Evolutionary conservation across 768 basidiomycete species (phyloP).

Genomic region (Serendipita sp.): DNA sequence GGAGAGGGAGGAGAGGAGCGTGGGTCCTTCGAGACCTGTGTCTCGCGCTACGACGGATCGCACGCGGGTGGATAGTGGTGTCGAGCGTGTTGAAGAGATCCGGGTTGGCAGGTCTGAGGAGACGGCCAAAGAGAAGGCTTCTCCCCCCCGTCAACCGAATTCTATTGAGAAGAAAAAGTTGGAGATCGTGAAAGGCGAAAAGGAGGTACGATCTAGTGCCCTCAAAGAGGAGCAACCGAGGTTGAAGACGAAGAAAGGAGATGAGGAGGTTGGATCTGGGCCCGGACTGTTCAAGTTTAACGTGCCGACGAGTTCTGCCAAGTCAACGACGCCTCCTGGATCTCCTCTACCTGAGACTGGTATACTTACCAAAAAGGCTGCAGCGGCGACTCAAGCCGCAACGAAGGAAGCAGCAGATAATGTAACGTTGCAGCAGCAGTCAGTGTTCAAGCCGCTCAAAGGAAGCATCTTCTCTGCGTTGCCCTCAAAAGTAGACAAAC

Average conservation of each 20-base stretch:
- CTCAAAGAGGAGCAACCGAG: not conserved
- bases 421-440: not conserved
- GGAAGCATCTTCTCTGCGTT: not conserved
- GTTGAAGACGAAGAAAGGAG: not conserved
- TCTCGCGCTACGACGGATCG: not conserved
- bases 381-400: not conserved
- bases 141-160: not conserved
- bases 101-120: not conserved
- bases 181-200: not conserved
- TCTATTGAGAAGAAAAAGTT: not conserved
- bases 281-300: not conserved
- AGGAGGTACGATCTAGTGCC: not conserved
- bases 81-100: not conserved
- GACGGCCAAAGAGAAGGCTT: not conserved
- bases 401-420: not conserved
- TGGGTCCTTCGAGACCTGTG: not conserved
- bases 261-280: not conserved
- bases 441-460: not conserved
- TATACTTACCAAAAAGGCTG: not conserved
- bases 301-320: not conserved
- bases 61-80: not conserved
- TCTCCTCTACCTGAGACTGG: not conserved
- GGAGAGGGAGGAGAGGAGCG: not conserved
- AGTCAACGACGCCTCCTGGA: not conserved
- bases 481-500: not conserved